Evolutionary conservation across 2,329 filamentous ascomycete species (phyloP), one percentile per base, ranked within the genome.

Genomic region (Xylariaceae sp.): DNA sequence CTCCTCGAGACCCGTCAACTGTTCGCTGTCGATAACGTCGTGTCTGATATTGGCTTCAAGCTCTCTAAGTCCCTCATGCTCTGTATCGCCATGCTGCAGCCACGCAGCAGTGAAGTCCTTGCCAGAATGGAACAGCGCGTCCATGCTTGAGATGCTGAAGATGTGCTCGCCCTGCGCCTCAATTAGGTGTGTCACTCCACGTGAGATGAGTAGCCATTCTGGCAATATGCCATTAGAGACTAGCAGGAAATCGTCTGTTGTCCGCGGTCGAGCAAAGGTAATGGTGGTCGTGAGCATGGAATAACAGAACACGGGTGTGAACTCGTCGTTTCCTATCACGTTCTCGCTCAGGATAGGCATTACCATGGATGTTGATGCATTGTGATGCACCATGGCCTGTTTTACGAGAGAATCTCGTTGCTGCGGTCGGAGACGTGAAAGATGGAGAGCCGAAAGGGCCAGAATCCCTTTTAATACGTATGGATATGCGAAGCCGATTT

Each of bases 381-480:
- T 63, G 38, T 74, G 67, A 36, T 72, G 70, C 18, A 59, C 44
- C 43, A 66, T 59, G 2, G 69, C 71, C 45, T 69, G 65, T 12
- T 66, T 56, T 12, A 72, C 58, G 48, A 75, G 77, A 33, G 58
- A 63, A n/a, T 69, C 65, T 17, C 62, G 63, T 45, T 60, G 65
- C 6, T 69, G 64, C 0, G 67, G 69, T 7, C 65, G 65, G 38
- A 67, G 68, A 36, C 68, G 65, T 1, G 75, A 71, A 3, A 80
- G 64, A 51, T 81, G 77, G 2, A 78, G 60, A 0, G 75, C 75
- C 2, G 75, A 70, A 7, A 80, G 56, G 6, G 76, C 73, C 9
- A 81, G 65, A 11, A 80, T 67, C 12, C 68, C 68, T 11, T 72
- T 71, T 62, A 80, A 72, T 10, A 79, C 70, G 52, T 73, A 78